phyloP scores from a whole-genome alignment of 805 yeast genomes.

The Cephaloascus albidus region DNA sequence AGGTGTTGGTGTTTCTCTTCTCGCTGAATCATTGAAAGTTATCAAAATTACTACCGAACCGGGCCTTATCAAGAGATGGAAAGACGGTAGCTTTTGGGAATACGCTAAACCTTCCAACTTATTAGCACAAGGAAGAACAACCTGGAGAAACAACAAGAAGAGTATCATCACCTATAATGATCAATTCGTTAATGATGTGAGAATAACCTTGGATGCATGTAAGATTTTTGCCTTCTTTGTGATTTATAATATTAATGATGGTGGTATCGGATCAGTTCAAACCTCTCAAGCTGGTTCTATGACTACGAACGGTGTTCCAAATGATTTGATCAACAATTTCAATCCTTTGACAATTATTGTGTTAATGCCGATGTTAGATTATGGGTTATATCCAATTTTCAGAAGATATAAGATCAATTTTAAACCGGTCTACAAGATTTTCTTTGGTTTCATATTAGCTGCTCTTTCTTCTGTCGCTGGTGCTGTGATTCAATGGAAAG shows the following conservation, averaged over 20 bases:
- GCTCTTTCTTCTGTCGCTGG: slow-evolving; percentile 38
- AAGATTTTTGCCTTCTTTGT: slow-evolving; percentile 33
- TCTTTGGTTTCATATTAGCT: slow-evolving; percentile 37
- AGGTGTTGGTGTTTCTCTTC: slow-evolving; percentile 46
- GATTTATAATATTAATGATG: slow-evolving; percentile 30
- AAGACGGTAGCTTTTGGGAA: slow-evolving; percentile 33
- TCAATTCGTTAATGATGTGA: slow-evolving; percentile 37
- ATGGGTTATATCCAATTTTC: slow-evolving; percentile 34
- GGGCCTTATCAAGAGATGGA: slow-evolving; percentile 30
- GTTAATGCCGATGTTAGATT: slow-evolving; percentile 40
- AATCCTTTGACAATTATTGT: slow-evolving; percentile 46
- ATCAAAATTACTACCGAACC: slow-evolving; percentile 30
- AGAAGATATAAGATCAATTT: slow-evolving; percentile 32
- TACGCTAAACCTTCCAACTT: slow-evolving; percentile 36
- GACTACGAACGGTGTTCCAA: slow-evolving; percentile 44
- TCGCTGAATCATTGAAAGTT: slow-evolving; percentile 32
- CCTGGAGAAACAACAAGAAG: slow-evolving; percentile 11
- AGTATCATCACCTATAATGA: slow-evolving; percentile 25
- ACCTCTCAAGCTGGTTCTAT: slow-evolving; percentile 47
- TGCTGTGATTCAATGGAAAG: slow-evolving; percentile 38
- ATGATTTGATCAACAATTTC: slow-evolving; percentile 45
- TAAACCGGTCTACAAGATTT: slow-evolving; percentile 34
- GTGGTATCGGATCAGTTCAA: slow-evolving; percentile 40
- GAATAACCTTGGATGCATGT: slow-evolving; percentile 33
- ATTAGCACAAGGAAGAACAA: slow-evolving; percentile 33